phyloP scores from a whole-genome alignment of 106 monocot species.

The Dendrobium chrysotoxum region DNA sequence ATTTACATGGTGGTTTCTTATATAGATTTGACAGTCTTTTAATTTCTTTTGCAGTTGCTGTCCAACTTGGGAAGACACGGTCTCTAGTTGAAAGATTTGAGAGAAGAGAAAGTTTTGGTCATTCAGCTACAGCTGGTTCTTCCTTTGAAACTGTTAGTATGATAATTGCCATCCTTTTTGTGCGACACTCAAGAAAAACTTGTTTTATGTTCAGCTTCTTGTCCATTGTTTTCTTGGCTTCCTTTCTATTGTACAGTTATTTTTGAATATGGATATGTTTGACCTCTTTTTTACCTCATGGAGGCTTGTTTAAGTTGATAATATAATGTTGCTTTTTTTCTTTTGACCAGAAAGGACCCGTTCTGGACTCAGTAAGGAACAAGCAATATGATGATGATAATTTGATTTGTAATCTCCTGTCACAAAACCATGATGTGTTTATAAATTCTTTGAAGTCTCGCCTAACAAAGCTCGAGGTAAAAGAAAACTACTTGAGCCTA shows the following conservation, averaged over 20 bases:
- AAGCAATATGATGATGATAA: conserved; percentile 25
- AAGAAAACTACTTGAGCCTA: neutral
- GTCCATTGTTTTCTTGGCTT: neutral
- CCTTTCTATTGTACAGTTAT: neutral
- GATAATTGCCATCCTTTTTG: neutral
- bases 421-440: conserved; percentile 68
- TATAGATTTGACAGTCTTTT: conserved; percentile 10
- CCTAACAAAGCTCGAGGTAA: conserved; percentile 78
- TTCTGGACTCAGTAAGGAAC: conserved; percentile 12
- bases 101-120: conserved; percentile 46
- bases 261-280: neutral
- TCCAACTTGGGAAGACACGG: conserved; percentile 73
- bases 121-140: conserved; percentile 15
- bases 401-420: conserved; percentile 25
- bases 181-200: neutral
- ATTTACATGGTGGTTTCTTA: neutral
- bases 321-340: neutral
- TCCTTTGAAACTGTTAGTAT: conserved; percentile 11
- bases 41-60: conserved; percentile 49
- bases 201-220: neutral
- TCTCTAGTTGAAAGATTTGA: conserved; percentile 92
- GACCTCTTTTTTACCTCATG: neutral
- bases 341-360: conserved; percentile 28
- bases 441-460: conserved; percentile 72
- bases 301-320: neutral